Conservation (phyloP, 371 early-diverging fungal species). For the Apophysomyces variabilis region DNA sequence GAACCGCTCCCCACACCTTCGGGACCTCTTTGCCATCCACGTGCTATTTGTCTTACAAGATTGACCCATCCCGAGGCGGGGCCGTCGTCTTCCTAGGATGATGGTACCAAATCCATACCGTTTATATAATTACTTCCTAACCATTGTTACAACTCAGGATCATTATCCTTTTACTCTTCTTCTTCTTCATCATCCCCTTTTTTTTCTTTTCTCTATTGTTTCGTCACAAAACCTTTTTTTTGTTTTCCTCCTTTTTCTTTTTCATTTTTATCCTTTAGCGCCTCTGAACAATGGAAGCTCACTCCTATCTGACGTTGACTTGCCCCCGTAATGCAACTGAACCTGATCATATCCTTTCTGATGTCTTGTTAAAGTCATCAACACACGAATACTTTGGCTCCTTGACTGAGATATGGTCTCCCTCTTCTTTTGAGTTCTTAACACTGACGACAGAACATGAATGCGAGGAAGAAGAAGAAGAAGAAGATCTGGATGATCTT, state of each 20-base stretch:
- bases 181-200: neutral
- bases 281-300: constrained; percentile 1
- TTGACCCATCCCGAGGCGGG: neutral
- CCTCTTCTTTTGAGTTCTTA: constrained; percentile 1
- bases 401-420: constrained; percentile 3
- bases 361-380: neutral
- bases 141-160: constrained; percentile 6
- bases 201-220: neutral
- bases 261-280: neutral
- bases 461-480: constrained; percentile 1
- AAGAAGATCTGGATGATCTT: constrained; percentile 2
- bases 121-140: neutral
- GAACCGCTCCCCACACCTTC: neutral
- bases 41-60: constrained; percentile 8
- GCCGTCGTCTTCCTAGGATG: constrained; percentile 5
- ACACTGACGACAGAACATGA: constrained; percentile 2
- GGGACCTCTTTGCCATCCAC: neutral
- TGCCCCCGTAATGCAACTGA: constrained; percentile 6
- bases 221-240: neutral
- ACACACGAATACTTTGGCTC: neutral
- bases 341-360: neutral
- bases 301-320: constrained; percentile 8
- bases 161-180: neutral
- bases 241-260: neutral
- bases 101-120: neutral